Evolutionary conservation across 441 rosid species (phyloP).

Genomic region (Theobroma grandiflorum): DNA sequence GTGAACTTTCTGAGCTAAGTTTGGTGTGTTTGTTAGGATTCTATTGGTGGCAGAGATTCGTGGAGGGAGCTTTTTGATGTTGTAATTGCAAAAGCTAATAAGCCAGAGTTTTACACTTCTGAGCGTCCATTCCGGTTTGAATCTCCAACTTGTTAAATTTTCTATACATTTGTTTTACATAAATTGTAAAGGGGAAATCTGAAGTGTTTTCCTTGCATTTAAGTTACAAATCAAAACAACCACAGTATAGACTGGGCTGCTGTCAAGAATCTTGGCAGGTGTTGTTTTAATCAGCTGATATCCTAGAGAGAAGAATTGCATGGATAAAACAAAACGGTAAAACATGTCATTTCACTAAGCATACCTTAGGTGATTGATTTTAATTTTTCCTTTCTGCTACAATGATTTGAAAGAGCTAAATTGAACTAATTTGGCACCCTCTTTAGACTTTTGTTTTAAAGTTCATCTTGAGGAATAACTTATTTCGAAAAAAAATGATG

Average conservation of each 20-base stretch:
- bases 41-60: conserved; percentile 64
- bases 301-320: too few species aligned
- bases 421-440: neutral
- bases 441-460: neutral
- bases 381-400: neutral
- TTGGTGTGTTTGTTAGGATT: conserved; percentile 58
- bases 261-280: too few species aligned
- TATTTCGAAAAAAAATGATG: conserved; percentile 5
- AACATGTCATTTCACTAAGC: too few species aligned
- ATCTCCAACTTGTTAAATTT: conserved; percentile 26
- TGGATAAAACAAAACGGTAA: too few species aligned
- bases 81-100: conserved; percentile 96
- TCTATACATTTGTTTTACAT: conserved; percentile 17
- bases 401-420: neutral
- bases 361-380: neutral
- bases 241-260: too few species aligned
- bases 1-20: conserved; percentile 15
- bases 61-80: conserved; percentile 99
- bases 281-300: too few species aligned
- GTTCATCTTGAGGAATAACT: conserved; percentile 8
- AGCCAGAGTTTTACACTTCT: conserved; percentile 95
- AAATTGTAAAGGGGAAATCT: conserved; percentile 8
- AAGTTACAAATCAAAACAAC: neutral
- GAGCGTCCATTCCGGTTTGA: conserved; percentile 97
- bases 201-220: neutral